Conservation (phyloP, 1,284 basidiomycete genomes). For the Kalmanozyma brasiliensis region DNA sequence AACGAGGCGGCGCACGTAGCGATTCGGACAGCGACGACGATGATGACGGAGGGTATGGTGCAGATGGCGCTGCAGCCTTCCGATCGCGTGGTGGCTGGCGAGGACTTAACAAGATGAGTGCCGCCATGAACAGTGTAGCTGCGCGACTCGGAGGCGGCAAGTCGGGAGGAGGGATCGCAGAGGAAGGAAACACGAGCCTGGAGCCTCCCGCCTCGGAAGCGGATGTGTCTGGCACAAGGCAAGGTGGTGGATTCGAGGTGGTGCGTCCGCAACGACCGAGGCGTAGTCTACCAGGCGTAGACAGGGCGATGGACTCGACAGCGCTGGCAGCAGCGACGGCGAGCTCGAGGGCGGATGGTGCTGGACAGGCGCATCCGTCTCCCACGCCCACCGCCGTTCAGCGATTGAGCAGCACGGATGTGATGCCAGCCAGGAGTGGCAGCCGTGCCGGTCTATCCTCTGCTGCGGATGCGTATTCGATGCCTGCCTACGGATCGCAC, state of each 20-base stretch:
- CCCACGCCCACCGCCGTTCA: conserved; percentile 18
- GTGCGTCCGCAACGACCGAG: conserved; percentile 43
- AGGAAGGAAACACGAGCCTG: conserved; percentile 33
- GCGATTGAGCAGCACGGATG: conserved; percentile 1
- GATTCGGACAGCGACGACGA: conserved; percentile 38
- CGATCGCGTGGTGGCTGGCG: conserved; percentile 46
- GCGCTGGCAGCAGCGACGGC: conserved; percentile 24
- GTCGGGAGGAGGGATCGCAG: conserved; percentile 8
- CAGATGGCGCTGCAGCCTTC: conserved; percentile 13
- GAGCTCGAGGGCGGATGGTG: conserved; percentile 3
- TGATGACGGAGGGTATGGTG: conserved; percentile 27
- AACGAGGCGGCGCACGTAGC: conserved; percentile 20
- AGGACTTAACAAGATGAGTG: conserved; percentile 57
- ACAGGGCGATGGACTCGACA: conserved; percentile 32
- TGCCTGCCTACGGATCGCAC: conserved; percentile 6
- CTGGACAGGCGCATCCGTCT: conserved; percentile 8
- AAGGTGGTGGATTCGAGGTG: conserved; percentile 49
- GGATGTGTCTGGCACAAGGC: conserved; percentile 24
- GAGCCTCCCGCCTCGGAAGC: conserved; percentile 43
- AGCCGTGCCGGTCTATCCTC: conserved; percentile 14
- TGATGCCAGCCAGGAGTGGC: background rate
- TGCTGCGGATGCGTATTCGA: conserved; percentile 33
- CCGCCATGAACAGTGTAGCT: conserved; percentile 39
- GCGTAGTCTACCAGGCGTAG: conserved; percentile 23
- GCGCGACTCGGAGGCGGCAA: conserved; percentile 26